Conservation (phyloP, 1,139 yeast genomes). For the Taiozyma sp. region DNA sequence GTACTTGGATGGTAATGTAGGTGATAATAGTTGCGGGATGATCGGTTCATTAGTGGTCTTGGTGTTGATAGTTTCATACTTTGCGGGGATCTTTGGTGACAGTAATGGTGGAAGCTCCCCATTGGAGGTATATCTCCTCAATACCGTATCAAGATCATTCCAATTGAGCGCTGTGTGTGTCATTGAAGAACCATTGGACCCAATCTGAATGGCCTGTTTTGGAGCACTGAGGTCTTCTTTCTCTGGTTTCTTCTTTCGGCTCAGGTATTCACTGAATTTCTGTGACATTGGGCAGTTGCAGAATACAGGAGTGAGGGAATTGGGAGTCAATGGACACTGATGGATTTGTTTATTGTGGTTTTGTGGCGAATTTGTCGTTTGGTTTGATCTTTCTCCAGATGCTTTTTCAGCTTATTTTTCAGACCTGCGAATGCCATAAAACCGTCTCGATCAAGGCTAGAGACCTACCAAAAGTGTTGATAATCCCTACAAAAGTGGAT, state of each 20-base stretch:
- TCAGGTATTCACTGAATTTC: constrained; percentile 8
- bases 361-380: too few relatives aligned
- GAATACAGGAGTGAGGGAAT: background rate
- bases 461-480: background rate
- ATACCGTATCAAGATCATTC: constrained; percentile 1
- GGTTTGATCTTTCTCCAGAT: background rate
- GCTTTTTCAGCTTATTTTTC: background rate
- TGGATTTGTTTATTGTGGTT: too few relatives aligned
- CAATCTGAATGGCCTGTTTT: background rate
- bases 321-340: background rate
- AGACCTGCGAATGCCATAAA: too few relatives aligned
- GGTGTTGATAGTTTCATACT: background rate
- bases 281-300: constrained; percentile 2
- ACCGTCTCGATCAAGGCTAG: background rate
- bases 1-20: constrained; percentile 18
- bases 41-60: background rate
- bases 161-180: background rate
- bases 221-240: background rate
- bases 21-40: constrained; percentile 17
- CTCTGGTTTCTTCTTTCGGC: constrained; percentile 2
- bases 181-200: background rate
- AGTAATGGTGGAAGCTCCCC: constrained; percentile 6
- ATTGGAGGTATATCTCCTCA: background rate
- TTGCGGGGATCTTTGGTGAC: constrained; percentile 6
- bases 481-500: too few relatives aligned